Percentiles rank a stretch among this genome's conserved stretches.
Evolutionary conservation across 2,329 filamentous ascomycete species (phyloP).

Genomic region (Fusarium virguliforme): DNA sequence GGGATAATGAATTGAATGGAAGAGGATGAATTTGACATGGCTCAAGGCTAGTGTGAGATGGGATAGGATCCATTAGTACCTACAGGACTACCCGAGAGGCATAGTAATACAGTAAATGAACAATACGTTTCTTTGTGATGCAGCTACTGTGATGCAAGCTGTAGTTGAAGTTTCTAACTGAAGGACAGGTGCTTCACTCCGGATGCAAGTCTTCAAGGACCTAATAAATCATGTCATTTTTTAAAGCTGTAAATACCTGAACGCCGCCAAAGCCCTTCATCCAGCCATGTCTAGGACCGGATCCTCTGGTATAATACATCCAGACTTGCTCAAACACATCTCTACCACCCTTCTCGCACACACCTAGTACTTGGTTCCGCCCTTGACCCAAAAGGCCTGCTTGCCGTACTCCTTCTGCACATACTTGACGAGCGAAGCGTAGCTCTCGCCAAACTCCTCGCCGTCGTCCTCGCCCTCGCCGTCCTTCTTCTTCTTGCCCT

Average conservation of each 20-base stretch:
- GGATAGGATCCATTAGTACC: constrained; percentile 32
- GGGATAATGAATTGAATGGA: constrained; percentile 39
- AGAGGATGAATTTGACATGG: constrained; percentile 40
- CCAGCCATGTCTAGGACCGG: constrained; percentile 49
- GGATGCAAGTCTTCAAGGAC: background rate
- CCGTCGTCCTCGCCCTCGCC: constrained; percentile 64
- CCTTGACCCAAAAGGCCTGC: constrained; percentile 68
- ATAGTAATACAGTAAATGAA: constrained; percentile 44
- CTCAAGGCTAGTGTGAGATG: constrained; percentile 42
- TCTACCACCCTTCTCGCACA: background rate
- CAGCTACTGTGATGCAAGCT: too few species aligned
- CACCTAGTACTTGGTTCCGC: constrained; percentile 53
- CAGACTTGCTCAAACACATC: constrained; percentile 52
- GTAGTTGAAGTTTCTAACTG: too few species aligned
- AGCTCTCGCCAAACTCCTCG: constrained; percentile 75
- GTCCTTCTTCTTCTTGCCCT: constrained; percentile 63
- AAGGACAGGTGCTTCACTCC: constrained; percentile 17
- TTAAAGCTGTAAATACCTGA: constrained; percentile 56
- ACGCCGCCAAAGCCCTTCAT: constrained; percentile 58
- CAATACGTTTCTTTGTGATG: constrained; percentile 11
- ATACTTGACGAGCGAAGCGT: constrained; percentile 76
- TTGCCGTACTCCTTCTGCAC: constrained; percentile 76
- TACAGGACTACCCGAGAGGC: constrained; percentile 36
- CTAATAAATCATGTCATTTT: constrained; percentile 48
- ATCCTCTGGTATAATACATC: constrained; percentile 58